A percentile compares a stretch with the other conserved stretches of the same genome.
These are phyloP conservation scores for Penicillium roqueforti DNA, from an alignment of 495 filamentous ascomycete genomes.

Conservation along the genomic window DNA sequence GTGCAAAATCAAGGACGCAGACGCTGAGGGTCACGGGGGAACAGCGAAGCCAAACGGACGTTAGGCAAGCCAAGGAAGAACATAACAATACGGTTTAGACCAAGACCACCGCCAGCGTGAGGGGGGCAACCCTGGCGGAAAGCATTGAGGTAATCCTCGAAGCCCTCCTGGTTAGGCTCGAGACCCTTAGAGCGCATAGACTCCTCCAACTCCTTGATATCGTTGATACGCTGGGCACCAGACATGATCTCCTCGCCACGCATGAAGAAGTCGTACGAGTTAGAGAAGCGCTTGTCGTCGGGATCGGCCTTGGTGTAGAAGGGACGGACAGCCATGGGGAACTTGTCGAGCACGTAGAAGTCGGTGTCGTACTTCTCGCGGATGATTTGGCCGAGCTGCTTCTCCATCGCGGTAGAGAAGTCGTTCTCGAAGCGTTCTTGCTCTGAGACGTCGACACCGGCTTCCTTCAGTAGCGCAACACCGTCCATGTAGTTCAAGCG, in stretches of 20 bases:
- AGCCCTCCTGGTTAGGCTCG: constrained; percentile 66
- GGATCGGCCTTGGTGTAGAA: constrained; percentile 87
- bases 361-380: constrained; percentile 81
- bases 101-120: constrained; percentile 84
- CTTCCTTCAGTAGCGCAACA: constrained; percentile 74
- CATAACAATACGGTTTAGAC: constrained; percentile 83
- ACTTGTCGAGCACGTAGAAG: constrained; percentile 91
- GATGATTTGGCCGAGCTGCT: constrained; percentile 81
- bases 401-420: constrained; percentile 73
- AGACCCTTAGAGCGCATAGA: constrained; percentile 69
- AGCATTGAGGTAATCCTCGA: constrained; percentile 79
- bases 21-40: constrained; percentile 82
- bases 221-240: constrained; percentile 81
- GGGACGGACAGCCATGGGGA: constrained; percentile 76
- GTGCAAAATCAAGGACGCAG: constrained; percentile 56
- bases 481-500: constrained; percentile 83
- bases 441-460: constrained; percentile 68
- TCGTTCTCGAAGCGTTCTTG: constrained; percentile 73
- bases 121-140: constrained; percentile 75
- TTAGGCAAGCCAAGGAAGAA: constrained; percentile 82
- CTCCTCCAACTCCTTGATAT: constrained; percentile 62
- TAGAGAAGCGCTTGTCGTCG: constrained; percentile 61
- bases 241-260: constrained; percentile 86
- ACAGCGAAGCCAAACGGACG: constrained; percentile 71
- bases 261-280: constrained; percentile 94